phyloP scores from a whole-genome alignment of 148 eudicot genomes.

The Polygonum maritimum region DNA sequence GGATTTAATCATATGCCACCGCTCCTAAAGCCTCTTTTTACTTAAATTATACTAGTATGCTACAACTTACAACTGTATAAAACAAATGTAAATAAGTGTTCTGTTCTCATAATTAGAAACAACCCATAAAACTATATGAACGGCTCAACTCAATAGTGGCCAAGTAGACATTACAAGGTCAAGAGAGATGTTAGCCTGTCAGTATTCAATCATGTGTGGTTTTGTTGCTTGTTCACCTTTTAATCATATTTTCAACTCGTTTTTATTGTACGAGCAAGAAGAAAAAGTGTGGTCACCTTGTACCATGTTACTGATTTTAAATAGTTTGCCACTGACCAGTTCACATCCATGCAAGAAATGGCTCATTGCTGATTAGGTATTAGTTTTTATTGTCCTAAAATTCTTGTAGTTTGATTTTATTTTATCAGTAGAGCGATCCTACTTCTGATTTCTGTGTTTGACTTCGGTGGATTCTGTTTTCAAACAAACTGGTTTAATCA shows the following conservation, averaged over 20 bases:
- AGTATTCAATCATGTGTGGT: neutral
- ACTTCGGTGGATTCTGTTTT: neutral
- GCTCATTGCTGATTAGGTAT: neutral
- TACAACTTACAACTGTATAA: neutral
- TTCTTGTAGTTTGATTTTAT: neutral
- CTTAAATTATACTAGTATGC: no score
- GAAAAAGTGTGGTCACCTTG: neutral
- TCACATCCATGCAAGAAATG: no score
- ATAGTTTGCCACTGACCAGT: neutral
- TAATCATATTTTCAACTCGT: neutral
- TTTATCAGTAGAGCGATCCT: neutral
- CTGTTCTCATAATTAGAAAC: neutral
- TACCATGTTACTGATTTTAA: neutral
- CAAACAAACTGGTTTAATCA: no score
- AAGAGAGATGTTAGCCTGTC: neutral
- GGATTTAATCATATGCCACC: neutral
- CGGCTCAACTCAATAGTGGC: neutral
- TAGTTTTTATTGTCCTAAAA: neutral
- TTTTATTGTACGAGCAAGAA: neutral
- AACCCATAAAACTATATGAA: neutral
- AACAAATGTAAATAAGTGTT: neutral
- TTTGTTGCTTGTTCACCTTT: neutral
- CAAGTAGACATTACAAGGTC: neutral
- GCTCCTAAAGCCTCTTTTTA: neutral
- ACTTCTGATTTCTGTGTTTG: neutral